Conservation (phyloP, 495 filamentous ascomycete species). For the Xylaria sp. region DNA sequence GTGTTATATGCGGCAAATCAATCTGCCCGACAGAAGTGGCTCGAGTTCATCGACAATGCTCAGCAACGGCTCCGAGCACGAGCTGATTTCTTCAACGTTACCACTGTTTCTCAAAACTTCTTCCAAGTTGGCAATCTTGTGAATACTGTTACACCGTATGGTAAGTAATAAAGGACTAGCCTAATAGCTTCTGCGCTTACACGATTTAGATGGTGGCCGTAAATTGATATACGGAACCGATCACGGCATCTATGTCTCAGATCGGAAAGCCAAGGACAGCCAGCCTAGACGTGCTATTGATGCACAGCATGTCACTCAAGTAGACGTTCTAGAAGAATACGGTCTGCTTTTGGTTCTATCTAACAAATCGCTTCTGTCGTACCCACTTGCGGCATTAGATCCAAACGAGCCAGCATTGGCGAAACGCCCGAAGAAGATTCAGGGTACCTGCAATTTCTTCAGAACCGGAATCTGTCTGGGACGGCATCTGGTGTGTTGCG, state of each 20-base stretch:
- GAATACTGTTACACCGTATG: conserved; percentile 90
- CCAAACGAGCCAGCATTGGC: conserved; percentile 76
- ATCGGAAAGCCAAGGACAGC: conserved; percentile 80
- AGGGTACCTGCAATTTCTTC: conserved; percentile 97
- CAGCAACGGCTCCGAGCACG: conserved; percentile 83
- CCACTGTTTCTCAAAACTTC: conserved; percentile 82
- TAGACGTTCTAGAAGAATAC: conserved; percentile 96
- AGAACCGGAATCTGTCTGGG: conserved; percentile 94
- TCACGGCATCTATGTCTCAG: conserved; percentile 87
- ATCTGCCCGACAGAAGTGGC: conserved; percentile 87
- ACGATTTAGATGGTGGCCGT: conserved; percentile 76
- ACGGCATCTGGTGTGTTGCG: conserved; percentile 91
- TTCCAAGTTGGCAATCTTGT: conserved; percentile 83
- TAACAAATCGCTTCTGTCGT: conserved; percentile 89
- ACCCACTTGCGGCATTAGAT: conserved; percentile 82
- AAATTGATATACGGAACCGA: conserved; percentile 96
- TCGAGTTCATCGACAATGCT: conserved; percentile 91
- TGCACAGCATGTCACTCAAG: conserved; percentile 84
- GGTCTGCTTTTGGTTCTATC: conserved; percentile 88
- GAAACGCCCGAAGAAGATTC: conserved; percentile 96
- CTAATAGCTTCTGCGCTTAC: conserved; percentile 41
- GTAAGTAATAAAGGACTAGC: conserved; percentile 54
- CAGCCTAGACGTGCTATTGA: conserved; percentile 88
- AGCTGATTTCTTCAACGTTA: conserved; percentile 93
- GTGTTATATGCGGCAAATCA: conserved; percentile 87